Evolutionary conservation across 2,329 filamentous ascomycete species (phyloP).

Genomic region (Bertia moriformis): DNA sequence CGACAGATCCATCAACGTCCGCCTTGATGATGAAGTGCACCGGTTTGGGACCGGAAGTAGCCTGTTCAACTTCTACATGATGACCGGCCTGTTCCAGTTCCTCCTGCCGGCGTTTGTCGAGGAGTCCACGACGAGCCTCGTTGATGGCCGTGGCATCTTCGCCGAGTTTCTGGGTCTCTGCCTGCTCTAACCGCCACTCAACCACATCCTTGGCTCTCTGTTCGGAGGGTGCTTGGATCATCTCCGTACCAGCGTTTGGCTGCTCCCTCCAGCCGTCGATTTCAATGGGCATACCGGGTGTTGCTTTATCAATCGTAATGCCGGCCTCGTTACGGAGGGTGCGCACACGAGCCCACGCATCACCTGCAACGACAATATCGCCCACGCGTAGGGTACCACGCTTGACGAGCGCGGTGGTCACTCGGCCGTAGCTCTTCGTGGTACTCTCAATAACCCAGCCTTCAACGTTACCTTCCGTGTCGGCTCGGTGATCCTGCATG

Average conservation of each 20-base stretch:
- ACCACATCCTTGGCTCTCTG: slow-evolving; percentile 70
- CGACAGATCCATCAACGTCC: slow-evolving; percentile 84
- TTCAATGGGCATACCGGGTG: slow-evolving; percentile 80
- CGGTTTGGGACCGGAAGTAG: slow-evolving; percentile 25
- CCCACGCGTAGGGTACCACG: slow-evolving; percentile 72
- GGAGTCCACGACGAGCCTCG: slow-evolving; percentile 10
- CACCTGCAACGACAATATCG: slow-evolving; percentile 74
- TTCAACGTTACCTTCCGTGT: slow-evolving; percentile 63
- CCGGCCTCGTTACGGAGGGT: slow-evolving; percentile 76
- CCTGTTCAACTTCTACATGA: slow-evolving; percentile 14
- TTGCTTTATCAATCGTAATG: slow-evolving; percentile 53
- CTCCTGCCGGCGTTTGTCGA: not conserved
- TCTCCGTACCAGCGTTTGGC: slow-evolving; percentile 67
- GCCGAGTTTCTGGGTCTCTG: slow-evolving; percentile 17
- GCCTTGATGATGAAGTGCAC: slow-evolving; percentile 81
- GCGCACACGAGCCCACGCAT: slow-evolving; percentile 76
- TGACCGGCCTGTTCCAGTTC: slow-evolving; percentile 14
- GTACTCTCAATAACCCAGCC: slow-evolving; percentile 90
- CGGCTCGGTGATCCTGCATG: slow-evolving; percentile 77
- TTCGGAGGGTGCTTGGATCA: slow-evolving; percentile 67
- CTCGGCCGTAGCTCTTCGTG: slow-evolving; percentile 70
- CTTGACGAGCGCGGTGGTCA: slow-evolving; percentile 77
- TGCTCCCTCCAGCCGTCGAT: slow-evolving; percentile 88
- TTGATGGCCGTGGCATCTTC: slow-evolving; percentile 8
- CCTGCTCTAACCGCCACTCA: slow-evolving; percentile 61